Conservation (phyloP, 331 rosid genomes). For the Rosa hybrid region DNA sequence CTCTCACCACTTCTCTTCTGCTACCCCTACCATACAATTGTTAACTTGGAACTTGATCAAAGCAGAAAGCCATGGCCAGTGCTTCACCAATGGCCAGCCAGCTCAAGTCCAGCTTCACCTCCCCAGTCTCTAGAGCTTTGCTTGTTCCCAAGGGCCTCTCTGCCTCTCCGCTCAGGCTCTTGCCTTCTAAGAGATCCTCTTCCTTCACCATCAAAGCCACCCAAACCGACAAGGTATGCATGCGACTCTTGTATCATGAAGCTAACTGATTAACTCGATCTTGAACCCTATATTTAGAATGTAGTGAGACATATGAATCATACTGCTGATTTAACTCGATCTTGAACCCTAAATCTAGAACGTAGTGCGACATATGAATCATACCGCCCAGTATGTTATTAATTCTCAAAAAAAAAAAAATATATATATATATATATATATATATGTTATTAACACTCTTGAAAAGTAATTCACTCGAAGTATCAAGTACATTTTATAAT, state of each 20-base stretch:
- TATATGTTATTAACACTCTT: not conserved
- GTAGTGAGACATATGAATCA: not conserved
- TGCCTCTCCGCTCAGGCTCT: constrained; percentile 53
- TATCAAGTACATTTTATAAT: not conserved
- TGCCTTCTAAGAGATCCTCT: constrained; percentile 40
- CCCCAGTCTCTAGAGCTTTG: constrained; percentile 50
- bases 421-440: no score
- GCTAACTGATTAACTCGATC: not conserved
- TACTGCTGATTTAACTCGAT: not conserved
- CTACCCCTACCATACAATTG: not conserved
- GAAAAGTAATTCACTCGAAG: not conserved
- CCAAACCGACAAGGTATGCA: constrained; percentile 73
- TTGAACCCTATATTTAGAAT: not conserved
- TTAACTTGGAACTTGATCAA: not conserved
- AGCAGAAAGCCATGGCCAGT: constrained; percentile 54
- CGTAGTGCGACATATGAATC: not conserved
- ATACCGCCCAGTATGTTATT: not conserved
- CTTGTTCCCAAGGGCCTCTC: constrained; percentile 71
- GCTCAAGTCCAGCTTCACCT: constrained; percentile 73
- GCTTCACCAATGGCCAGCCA: constrained; percentile 90
- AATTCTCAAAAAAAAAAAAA: no score
- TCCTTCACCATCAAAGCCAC: constrained; percentile 70
- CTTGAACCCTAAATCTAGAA: not conserved
- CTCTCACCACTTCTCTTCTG: constrained; percentile 4
- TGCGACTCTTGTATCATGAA: not conserved